Conservation (phyloP, 1,139 yeast species). For the Candida labiduridarum region DNA sequence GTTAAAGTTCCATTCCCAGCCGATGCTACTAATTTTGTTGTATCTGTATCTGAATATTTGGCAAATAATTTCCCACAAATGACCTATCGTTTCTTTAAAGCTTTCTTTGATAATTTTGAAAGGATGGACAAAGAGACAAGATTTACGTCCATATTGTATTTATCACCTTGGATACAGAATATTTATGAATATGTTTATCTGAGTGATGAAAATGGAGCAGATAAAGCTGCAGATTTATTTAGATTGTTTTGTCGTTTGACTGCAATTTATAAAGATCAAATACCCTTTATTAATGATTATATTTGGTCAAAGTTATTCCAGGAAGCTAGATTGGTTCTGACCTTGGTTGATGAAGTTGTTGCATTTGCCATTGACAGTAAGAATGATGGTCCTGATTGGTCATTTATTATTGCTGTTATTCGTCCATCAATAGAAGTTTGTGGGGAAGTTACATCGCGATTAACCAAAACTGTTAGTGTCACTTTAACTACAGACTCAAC, state of each 20-base stretch:
- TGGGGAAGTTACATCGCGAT: constrained; percentile 60
- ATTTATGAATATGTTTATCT: constrained; percentile 59
- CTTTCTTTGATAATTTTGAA: constrained; percentile 61
- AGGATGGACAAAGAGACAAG: constrained; percentile 37
- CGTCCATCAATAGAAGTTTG: constrained; percentile 78
- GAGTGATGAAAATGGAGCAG: constrained; percentile 60
- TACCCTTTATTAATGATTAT: constrained; percentile 46
- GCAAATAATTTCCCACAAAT: constrained; percentile 60
- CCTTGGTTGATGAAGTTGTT: constrained; percentile 72
- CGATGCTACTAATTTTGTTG: constrained; percentile 66
- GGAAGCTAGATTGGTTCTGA: constrained; percentile 60
- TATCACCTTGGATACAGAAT: constrained; percentile 81
- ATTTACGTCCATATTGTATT: constrained; percentile 51
- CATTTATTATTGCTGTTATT: constrained; percentile 60
- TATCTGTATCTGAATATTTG: constrained; percentile 58
- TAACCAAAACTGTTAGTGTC: constrained; percentile 54
- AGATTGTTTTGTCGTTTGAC: constrained; percentile 67
- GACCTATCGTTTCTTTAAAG: constrained; percentile 62
- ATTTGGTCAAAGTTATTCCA: constrained; percentile 73
- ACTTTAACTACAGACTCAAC: constrained; percentile 50
- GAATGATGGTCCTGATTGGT: constrained; percentile 73
- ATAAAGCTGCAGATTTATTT: constrained; percentile 60
- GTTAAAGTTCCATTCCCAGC: constrained; percentile 73
- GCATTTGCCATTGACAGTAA: constrained; percentile 76
- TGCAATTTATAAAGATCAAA: constrained; percentile 45